Evolutionary conservation across 768 basidiomycete genomes (phyloP).

Genomic region (Auriscalpium microsporum): DNA sequence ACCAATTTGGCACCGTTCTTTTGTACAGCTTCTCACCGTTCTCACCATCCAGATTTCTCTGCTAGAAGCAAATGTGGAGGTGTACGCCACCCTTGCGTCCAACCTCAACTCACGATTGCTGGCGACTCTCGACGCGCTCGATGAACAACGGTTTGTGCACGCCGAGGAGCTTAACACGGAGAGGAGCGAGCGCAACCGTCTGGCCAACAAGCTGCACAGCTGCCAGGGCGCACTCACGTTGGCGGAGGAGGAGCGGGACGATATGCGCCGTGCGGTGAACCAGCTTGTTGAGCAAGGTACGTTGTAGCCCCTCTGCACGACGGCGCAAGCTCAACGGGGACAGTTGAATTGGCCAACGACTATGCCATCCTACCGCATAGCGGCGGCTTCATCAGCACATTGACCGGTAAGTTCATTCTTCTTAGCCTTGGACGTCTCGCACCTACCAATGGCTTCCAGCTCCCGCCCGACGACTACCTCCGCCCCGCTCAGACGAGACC

Average conservation of each 20-base stretch:
- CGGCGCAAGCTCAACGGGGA: not conserved
- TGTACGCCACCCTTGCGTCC: conserved; percentile 31
- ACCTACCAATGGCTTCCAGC: not conserved
- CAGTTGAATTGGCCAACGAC: conserved; percentile 15
- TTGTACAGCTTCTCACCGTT: too few relatives aligned
- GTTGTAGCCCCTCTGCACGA: conserved; percentile 12
- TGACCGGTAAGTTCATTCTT: not conserved
- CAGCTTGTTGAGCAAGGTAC: conserved; percentile 53
- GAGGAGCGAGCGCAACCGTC: conserved; percentile 23
- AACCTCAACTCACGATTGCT: conserved; percentile 39
- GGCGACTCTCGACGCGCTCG: conserved; percentile 42
- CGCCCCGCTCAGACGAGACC: conserved; percentile 3
- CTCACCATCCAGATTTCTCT: conserved; percentile 11
- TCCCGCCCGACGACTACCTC: not conserved
- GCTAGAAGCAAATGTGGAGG: conserved; percentile 27
- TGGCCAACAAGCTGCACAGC: conserved; percentile 30
- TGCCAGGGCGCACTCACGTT: conserved; percentile 17
- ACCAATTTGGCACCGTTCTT: too few relatives aligned
- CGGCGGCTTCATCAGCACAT: conserved; percentile 1
- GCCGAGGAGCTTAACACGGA: conserved; percentile 31
- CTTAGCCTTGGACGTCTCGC: not conserved
- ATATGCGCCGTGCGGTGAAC: conserved; percentile 44
- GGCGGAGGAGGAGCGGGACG: conserved; percentile 42
- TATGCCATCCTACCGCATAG: conserved; percentile 14
- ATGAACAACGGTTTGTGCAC: conserved; percentile 33